Evolutionary conservation across 345 rosid species (phyloP).

Genomic region (Boechera retrofracta): DNA sequence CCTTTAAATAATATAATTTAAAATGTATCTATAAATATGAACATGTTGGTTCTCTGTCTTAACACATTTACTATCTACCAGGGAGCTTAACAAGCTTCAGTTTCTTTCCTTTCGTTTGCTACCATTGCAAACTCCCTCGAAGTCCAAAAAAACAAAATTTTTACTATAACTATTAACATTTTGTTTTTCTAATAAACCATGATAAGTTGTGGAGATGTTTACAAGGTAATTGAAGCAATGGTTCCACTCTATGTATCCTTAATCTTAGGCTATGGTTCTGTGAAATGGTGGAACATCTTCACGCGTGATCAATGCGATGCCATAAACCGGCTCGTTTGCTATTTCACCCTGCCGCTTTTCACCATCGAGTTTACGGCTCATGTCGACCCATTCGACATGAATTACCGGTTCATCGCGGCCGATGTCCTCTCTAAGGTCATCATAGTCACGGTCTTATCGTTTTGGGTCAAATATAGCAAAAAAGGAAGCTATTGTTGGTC

Average conservation of each 20-base stretch:
- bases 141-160: conserved; percentile 11
- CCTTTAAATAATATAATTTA: not conserved
- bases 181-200: conserved; percentile 41
- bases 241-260: conserved; percentile 82
- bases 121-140: conserved; percentile 21
- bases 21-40: conserved; percentile 37
- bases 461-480: conserved; percentile 70
- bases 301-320: conserved; percentile 78
- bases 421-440: conserved; percentile 73
- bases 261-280: conserved; percentile 81
- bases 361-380: conserved; percentile 75
- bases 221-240: conserved; percentile 81
- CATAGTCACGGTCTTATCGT: conserved; percentile 55
- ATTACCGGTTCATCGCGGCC: conserved; percentile 62
- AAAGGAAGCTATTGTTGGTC: conserved; percentile 81
- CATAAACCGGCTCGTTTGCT: conserved; percentile 75
- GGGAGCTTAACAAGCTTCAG: conserved; percentile 18
- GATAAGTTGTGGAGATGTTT: conserved; percentile 79
- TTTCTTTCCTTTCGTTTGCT: conserved; percentile 25
- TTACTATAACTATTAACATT: not conserved
- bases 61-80: conserved; percentile 36
- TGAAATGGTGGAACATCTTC: conserved; percentile 86
- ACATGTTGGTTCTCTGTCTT: conserved; percentile 6
- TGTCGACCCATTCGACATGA: conserved; percentile 77
- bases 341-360: conserved; percentile 83